A percentile compares a stretch with the other conserved stretches of the same genome.
phyloP scores from a whole-genome alignment of 2,329 filamentous ascomycete genomes.

The Helicocarpus griseus region DNA sequence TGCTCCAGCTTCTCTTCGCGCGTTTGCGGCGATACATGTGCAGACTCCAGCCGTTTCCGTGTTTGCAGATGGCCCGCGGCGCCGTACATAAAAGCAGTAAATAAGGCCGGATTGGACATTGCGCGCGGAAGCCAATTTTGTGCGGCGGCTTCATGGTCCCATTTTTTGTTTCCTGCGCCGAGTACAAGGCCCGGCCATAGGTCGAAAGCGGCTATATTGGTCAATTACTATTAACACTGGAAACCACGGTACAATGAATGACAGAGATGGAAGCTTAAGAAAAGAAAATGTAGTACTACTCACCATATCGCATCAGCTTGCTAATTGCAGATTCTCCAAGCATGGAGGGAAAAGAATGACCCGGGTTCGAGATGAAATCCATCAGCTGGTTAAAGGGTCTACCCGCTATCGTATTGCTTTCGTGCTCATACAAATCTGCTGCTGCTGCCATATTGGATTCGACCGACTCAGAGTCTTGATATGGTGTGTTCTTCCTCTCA shows the following conservation, averaged over 20 bases:
- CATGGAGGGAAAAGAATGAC: conserved; percentile 11
- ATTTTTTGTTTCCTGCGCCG: conserved; percentile 9
- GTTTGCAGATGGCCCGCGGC: conserved; percentile 14
- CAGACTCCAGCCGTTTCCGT: conserved; percentile 10
- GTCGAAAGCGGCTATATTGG: conserved; percentile 9
- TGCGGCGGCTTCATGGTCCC: conserved; percentile 10
- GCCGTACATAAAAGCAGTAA: conserved; percentile 14
- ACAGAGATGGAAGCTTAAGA: no score
- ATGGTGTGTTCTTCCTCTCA: neutral
- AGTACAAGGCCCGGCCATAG: conserved; percentile 14
- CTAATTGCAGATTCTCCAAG: conserved; percentile 11
- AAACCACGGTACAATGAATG: no score
- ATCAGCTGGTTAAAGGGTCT: conserved; percentile 13
- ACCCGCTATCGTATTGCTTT: neutral
- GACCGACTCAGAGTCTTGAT: neutral
- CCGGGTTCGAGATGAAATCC: conserved; percentile 8
- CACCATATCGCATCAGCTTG: conserved; percentile 14
- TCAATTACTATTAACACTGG: no score
- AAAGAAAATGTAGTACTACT: neutral
- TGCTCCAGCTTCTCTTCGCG: conserved; percentile 13
- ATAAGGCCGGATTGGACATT: conserved; percentile 11
- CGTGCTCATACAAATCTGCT: neutral
- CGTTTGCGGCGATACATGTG: conserved; percentile 10
- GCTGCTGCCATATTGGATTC: neutral
- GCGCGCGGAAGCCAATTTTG: conserved; percentile 12